Evolutionary conservation across 257 asterid species (phyloP), one percentile per base, ranked within the genome.

Genomic region (Voacanga thouarsii): DNA sequence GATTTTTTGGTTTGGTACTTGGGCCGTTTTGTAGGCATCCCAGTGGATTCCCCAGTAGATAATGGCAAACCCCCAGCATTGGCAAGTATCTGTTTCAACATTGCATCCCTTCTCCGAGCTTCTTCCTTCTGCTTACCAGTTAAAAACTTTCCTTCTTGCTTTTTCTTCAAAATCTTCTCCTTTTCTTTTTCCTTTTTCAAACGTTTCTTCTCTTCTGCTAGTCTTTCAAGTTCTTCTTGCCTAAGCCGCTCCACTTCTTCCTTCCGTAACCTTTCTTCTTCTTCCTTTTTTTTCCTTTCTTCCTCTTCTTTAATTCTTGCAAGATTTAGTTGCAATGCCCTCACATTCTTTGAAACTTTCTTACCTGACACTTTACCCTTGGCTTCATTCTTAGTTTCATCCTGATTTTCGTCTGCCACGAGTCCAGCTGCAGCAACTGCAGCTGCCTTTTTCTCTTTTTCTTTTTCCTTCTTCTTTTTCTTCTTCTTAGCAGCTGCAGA

Each of bases 51-150:
- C 39, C 85, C 96, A 61, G 82, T 66, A 56, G 80, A 67, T 69
- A 83, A 77, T 33, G 85, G 86, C 87, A 87, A 76, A 53, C 84
- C 76, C 76, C 88, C 87, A 24, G 90, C 88, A 82, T 86, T 95
- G 44, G 89, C 93, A 64, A 96, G 91, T 79, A 96, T 85, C 81
- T 96, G 97, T 57, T 90, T 92, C 85, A 97, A 88, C 93, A 94
- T 89, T 77, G 94, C 90, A 86, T 96, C 98, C 84, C 83, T 77
- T 83, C 97, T 90, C 78, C 92, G 92, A 81, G 97, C 96, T 86
- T 90, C 97, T 84, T 92, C 96, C 89, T 92, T 93, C 82, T 96
- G 97, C 86, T 91, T 96, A 76, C 88, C 96, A 0, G 99, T 93
- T 63, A 90, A 85, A 67, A 89, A 87, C 81, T 85, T 96, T 59